These are phyloP conservation scores for Tetrahymena borealis DNA, from an alignment of 73 alveolate species.

Conservation along the genomic window DNA sequence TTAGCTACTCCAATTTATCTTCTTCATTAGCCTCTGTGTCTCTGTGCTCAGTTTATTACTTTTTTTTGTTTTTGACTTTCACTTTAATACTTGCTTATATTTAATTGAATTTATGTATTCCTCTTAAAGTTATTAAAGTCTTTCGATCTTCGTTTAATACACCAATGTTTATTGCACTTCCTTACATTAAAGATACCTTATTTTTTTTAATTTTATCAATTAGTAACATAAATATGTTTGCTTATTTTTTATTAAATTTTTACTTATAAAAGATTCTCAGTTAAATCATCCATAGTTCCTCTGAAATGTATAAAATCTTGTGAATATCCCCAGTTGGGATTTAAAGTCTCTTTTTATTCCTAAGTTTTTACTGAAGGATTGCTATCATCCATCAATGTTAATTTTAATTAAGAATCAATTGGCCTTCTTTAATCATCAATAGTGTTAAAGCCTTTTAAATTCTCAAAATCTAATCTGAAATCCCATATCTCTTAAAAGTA, in stretches of 20 bases:
- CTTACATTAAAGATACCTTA: conserved; percentile 2
- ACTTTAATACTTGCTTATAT: conserved; percentile 8
- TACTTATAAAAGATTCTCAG: conserved; percentile 23
- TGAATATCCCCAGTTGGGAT: conserved; percentile 21
- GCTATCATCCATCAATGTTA: conserved; percentile 33
- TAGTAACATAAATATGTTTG: not conserved
- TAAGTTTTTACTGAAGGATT: conserved; percentile 20
- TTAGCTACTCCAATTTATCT: conserved; percentile 13
- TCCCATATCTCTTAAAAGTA: conserved; percentile 41
- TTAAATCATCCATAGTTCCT: conserved; percentile 45
- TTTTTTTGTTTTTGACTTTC: not conserved
- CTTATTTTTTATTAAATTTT: not conserved
- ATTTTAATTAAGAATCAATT: conserved; percentile 5
- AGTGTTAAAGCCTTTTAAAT: conserved; percentile 29
- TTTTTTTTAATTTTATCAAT: not conserved
- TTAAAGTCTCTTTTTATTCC: not conserved
- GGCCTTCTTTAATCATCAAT: conserved; percentile 26
- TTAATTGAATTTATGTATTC: not conserved
- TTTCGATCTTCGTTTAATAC: conserved; percentile 3
- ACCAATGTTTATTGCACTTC: conserved; percentile 13
- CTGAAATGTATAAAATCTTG: conserved; percentile 39
- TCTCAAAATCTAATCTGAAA: conserved; percentile 37
- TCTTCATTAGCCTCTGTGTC: conserved; percentile 15
- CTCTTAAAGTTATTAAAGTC: not conserved
- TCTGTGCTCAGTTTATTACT: not conserved